Base-by-base conservation (phyloP, 202 grass and related monocot species). In the Sporobolus alterniflorus region DNA sequence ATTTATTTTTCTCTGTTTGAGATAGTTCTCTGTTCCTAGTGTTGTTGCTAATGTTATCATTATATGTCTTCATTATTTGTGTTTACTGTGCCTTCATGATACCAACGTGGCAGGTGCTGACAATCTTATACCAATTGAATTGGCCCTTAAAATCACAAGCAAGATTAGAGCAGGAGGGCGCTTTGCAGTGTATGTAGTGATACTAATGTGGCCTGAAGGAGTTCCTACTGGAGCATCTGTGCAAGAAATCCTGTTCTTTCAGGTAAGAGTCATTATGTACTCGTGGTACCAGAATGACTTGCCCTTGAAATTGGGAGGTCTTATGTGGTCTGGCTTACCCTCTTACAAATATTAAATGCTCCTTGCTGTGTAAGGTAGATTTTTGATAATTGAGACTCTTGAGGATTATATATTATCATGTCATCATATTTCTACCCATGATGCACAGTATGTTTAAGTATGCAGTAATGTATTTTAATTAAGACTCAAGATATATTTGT, bases 191-290 rank as follows among this genome's bases (percentile, higher is more conserved):
- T 98, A 98, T 87, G 82, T 98, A 71, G 79, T 98, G 65, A 98
- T 98, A 84, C 96, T 92, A 62, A 90, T 98, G 96, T 98, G 96
- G 96, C 96, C 96, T 60, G 96, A 98, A 91, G 96, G 96, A 85
- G 87, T 90, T 50, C 96, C 96, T 81, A 93, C 89, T 25, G 3
- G 89, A 57, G 13, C 69, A 34, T 90, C 96, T 77, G 92, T 95
- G 73, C 92, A 98, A 87, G 96, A 98, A 92, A 95, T 98, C 79
- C 92, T 98, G 33, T 98, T 59, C 85, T 98, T 94, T 87, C 96
- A 96, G 93, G 96, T 96, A 71, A 73, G 41, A 71, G 57, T 11
- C 20, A 91, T 43, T 69, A 75, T 80, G 57, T 31, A 25, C 49
- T 49, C 7, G 22, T 67, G 21, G n/a, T 28, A 25, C 15, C 34